Conservation (phyloP, 805 yeast genomes). For the Kodamaea kaohsiungensis region DNA sequence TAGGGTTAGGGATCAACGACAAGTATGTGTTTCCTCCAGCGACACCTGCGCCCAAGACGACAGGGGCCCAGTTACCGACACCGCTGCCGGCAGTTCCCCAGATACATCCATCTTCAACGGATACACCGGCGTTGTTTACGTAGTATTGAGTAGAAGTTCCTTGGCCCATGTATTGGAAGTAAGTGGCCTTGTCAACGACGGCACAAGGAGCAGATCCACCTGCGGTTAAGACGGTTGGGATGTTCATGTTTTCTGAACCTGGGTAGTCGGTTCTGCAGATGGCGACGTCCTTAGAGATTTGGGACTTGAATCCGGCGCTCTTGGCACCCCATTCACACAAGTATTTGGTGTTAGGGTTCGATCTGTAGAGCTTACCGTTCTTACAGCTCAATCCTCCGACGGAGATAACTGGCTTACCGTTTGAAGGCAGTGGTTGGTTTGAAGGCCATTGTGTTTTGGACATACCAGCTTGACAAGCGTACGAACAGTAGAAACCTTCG, state of each 20-base stretch:
- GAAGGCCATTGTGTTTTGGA: conserved; percentile 94
- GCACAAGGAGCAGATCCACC: conserved; percentile 54
- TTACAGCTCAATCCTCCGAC: conserved; percentile 72
- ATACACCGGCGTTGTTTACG: conserved; percentile 76
- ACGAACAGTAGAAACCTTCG: conserved; percentile 80
- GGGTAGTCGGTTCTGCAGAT: conserved; percentile 81
- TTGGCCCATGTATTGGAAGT: conserved; percentile 64
- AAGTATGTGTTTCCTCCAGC: conserved; percentile 61
- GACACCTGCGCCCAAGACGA: conserved; percentile 76
- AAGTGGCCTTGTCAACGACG: conserved; percentile 59
- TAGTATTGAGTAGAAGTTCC: conserved; percentile 72
- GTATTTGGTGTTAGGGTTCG: conserved; percentile 50
- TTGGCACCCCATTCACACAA: conserved; percentile 68
- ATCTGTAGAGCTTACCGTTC: conserved; percentile 60
- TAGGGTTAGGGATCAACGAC: conserved; percentile 77
- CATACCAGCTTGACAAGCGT: conserved; percentile 98
- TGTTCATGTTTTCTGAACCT: conserved; percentile 78
- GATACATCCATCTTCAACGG: conserved; percentile 66
- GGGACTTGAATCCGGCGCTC: conserved; percentile 54
- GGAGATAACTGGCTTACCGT: conserved; percentile 53
- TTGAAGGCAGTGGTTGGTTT: conserved; percentile 49
- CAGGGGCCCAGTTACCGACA: conserved; percentile 80
- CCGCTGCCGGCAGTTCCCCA: conserved; percentile 65
- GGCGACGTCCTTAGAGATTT: conserved; percentile 55
- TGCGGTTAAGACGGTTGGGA: conserved; percentile 64